Percentiles rank a stretch among this genome's conserved stretches.
These are phyloP conservation scores for Akanthomyces uredinophilus DNA, from an alignment of 2,329 filamentous ascomycete genomes.

Conservation along the genomic window DNA sequence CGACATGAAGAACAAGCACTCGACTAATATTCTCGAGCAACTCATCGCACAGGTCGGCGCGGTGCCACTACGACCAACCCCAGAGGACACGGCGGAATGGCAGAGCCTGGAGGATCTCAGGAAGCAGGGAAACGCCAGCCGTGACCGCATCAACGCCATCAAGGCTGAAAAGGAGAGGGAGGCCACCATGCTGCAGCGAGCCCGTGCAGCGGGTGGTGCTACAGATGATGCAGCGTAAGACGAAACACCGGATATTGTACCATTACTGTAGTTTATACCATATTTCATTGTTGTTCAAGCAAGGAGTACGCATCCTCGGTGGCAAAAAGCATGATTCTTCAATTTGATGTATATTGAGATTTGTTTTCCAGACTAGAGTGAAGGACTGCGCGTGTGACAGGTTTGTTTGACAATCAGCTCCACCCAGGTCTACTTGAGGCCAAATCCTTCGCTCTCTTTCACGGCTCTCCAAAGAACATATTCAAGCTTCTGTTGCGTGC, in stretches of 20 bases:
- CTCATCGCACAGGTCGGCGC: slow-evolving; percentile 61
- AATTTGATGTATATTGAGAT: neutral
- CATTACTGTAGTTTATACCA: slow-evolving; percentile 12
- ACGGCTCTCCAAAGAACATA: slow-evolving; percentile 77
- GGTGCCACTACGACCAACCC: slow-evolving; percentile 48
- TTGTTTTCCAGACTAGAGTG: neutral
- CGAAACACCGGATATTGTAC: slow-evolving; percentile 19
- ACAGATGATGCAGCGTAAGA: slow-evolving; percentile 25
- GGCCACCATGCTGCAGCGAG: slow-evolving; percentile 44
- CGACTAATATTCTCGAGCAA: slow-evolving; percentile 56
- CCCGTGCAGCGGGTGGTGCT: slow-evolving; percentile 34
- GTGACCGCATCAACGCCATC: slow-evolving; percentile 46
- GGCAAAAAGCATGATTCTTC: neutral
- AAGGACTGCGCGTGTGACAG: neutral
- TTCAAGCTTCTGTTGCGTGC: slow-evolving; percentile 61
- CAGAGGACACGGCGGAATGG: slow-evolving; percentile 56
- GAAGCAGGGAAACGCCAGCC: slow-evolving; percentile 48
- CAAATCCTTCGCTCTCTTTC: slow-evolving; percentile 87
- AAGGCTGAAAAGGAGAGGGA: slow-evolving; percentile 57
- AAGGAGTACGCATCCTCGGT: neutral
- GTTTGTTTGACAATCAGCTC: neutral
- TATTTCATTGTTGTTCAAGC: slow-evolving; percentile 2
- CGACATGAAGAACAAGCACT: slow-evolving; percentile 59
- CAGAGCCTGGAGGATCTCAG: slow-evolving; percentile 50
- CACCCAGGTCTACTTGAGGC: slow-evolving; percentile 61